Conservation (phyloP, 805 yeast species). For the Candida chauliodis region DNA sequence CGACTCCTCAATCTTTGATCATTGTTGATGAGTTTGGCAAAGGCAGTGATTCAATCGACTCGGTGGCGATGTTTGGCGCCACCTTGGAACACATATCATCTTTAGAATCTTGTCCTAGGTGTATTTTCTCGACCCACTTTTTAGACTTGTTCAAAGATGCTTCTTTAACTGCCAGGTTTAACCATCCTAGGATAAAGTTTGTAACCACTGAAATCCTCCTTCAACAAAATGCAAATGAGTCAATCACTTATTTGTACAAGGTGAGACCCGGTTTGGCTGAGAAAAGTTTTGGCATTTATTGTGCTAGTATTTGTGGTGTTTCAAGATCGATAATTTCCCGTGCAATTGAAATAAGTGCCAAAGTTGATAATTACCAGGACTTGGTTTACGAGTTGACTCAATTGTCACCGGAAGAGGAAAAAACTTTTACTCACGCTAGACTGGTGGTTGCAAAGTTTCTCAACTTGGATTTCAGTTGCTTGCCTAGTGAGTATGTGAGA, state of each 20-base stretch:
- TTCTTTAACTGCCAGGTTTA: not conserved
- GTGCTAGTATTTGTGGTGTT: conserved; percentile 9
- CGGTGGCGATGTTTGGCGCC: conserved; percentile 43
- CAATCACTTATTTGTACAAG: conserved; percentile 8
- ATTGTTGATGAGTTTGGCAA: conserved; percentile 55
- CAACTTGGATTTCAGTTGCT: conserved; percentile 1
- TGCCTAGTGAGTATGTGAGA: too few species aligned
- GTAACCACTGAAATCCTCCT: conserved; percentile 7
- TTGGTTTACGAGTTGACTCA: conserved; percentile 3
- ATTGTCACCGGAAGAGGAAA: conserved; percentile 6
- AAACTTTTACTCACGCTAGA: conserved; percentile 4
- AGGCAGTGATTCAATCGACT: conserved; percentile 47
- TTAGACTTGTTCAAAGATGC: conserved; percentile 33
- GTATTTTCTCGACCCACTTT: conserved; percentile 41
- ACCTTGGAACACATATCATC: conserved; percentile 24
- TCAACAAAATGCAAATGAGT: not conserved
- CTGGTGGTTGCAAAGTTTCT: conserved; percentile 7
- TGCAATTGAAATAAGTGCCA: conserved; percentile 7
- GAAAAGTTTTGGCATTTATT: conserved; percentile 11
- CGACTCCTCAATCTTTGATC: conserved; percentile 39
- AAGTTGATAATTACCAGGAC: conserved; percentile 5
- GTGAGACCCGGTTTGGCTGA: conserved; percentile 6
- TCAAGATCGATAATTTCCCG: conserved; percentile 4
- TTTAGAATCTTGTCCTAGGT: conserved; percentile 17
- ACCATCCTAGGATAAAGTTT: not conserved